phyloP scores from a whole-genome alignment of 108 stramenopile genomes.

The Skeletonema costatum region DNA sequence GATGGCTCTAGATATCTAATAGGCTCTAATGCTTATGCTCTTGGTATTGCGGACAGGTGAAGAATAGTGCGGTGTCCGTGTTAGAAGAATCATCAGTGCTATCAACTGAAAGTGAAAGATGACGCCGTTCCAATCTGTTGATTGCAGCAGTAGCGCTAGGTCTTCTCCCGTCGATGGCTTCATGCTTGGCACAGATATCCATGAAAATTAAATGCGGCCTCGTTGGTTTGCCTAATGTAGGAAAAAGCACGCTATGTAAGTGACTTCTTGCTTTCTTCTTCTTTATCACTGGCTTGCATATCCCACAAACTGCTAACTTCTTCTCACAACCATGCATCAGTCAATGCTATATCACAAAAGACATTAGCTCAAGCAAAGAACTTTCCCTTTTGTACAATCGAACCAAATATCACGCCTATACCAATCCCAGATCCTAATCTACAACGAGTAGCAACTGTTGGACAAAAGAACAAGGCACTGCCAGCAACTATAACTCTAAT shows the following conservation, averaged over 20 bases:
- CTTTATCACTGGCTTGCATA: no score
- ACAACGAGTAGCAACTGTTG: constrained; percentile 38
- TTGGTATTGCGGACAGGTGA: no score
- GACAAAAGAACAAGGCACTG: constrained; percentile 50
- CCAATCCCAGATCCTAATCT: constrained; percentile 81
- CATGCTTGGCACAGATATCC: background rate
- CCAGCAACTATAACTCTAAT: constrained; percentile 84
- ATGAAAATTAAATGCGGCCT: constrained; percentile 75
- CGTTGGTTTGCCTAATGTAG: constrained; percentile 93
- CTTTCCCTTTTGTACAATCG: constrained; percentile 99
- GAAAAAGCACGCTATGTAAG: constrained; percentile 89
- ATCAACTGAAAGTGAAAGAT: background rate
- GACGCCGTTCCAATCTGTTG: background rate
- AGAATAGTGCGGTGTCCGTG: no score
- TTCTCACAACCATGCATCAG: no score
- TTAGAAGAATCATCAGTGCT: no score
- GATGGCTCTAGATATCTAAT: no score
- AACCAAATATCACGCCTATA: constrained; percentile 88
- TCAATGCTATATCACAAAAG: constrained; percentile 80
- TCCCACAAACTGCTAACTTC: no score
- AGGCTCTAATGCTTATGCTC: no score
- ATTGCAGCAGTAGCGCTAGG: background rate
- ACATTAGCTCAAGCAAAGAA: constrained; percentile 69
- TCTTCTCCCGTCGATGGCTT: background rate
- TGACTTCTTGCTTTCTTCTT: no score